Evolutionary conservation across 1,139 yeast species (phyloP).

Genomic region (Diutina sp.): DNA sequence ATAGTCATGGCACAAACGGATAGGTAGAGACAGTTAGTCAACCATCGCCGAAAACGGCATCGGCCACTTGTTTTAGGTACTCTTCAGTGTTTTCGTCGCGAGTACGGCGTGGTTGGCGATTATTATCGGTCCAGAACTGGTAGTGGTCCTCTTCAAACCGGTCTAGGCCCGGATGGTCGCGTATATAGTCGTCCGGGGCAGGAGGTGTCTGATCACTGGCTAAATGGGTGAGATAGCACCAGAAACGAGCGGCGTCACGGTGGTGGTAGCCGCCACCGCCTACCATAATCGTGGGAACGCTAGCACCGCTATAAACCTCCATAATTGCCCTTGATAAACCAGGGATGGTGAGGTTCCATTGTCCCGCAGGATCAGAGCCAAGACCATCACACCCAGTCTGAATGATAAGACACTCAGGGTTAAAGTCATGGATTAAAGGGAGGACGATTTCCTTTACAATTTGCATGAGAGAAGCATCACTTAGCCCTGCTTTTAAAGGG

Average conservation of each 20-base stretch:
- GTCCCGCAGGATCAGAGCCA: conserved; percentile 37
- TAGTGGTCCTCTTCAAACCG: conserved; percentile 33
- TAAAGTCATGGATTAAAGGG: conserved; percentile 24
- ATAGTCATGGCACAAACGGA: too few relatives aligned
- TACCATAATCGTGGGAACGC: conserved; percentile 28
- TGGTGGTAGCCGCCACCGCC: conserved; percentile 78
- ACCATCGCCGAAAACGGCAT: too few relatives aligned
- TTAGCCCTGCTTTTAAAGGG: conserved; percentile 45
- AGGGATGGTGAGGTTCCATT: conserved; percentile 55
- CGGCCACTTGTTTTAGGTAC: background rate
- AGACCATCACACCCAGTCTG: conserved; percentile 72
- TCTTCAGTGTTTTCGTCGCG: background rate
- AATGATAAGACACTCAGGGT: conserved; percentile 44
- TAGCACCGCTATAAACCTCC: conserved; percentile 15
- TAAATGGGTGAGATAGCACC: conserved; percentile 43
- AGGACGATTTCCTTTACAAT: conserved; percentile 28
- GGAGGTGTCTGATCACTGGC: conserved; percentile 8
- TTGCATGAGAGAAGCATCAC: conserved; percentile 26
- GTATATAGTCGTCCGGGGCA: conserved; percentile 17
- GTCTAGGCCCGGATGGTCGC: conserved; percentile 37
- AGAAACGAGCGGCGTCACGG: conserved; percentile 49
- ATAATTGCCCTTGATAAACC: conserved; percentile 32
- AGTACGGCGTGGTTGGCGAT: conserved; percentile 8
- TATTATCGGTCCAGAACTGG: conserved; percentile 34
- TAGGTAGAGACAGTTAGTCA: too few relatives aligned